Percentiles rank a stretch among this genome's conserved stretches.
phyloP scores from a whole-genome alignment of 1,139 yeast species.

The Chernovozyma aurita region DNA sequence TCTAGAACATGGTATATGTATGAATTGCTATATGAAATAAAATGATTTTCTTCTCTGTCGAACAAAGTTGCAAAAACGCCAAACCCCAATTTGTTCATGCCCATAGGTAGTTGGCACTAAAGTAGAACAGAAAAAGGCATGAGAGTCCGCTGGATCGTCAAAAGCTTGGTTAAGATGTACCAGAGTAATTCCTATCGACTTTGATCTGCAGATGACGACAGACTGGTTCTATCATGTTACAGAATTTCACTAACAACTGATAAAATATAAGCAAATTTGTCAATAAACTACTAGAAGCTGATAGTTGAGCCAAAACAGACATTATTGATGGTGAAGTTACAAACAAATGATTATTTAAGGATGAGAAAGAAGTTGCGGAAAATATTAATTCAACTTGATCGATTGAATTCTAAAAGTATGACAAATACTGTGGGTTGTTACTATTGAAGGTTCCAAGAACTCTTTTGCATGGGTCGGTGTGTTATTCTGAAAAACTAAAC shows the following conservation, averaged over 20 bases:
- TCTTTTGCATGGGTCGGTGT: conserved; percentile 51
- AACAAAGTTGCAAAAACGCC: conserved; percentile 12
- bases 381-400: conserved; percentile 49
- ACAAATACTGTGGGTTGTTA: conserved; percentile 20
- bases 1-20: no score
- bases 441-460: conserved; percentile 59
- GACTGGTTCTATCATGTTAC: conserved; percentile 47
- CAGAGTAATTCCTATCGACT: conserved; percentile 18
- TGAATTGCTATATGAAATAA: no score
- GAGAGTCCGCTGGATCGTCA: conserved; percentile 16
- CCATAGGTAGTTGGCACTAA: conserved; percentile 11
- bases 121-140: conserved; percentile 13
- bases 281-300: conserved; percentile 40
- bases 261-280: conserved; percentile 69
- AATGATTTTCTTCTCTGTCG: no score
- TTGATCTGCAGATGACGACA: conserved; percentile 36
- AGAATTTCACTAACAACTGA: conserved; percentile 60
- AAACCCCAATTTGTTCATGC: conserved; percentile 21
- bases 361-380: conserved; percentile 48
- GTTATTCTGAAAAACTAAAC: conserved; percentile 67
- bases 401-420: conserved; percentile 53
- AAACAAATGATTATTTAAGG: conserved; percentile 29
- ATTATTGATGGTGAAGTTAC: conserved; percentile 50
- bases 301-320: conserved; percentile 51
- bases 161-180: conserved; percentile 19